phyloP scores from a whole-genome alignment of 2,329 filamentous ascomycete species.

The Cytospora schulzeri region DNA sequence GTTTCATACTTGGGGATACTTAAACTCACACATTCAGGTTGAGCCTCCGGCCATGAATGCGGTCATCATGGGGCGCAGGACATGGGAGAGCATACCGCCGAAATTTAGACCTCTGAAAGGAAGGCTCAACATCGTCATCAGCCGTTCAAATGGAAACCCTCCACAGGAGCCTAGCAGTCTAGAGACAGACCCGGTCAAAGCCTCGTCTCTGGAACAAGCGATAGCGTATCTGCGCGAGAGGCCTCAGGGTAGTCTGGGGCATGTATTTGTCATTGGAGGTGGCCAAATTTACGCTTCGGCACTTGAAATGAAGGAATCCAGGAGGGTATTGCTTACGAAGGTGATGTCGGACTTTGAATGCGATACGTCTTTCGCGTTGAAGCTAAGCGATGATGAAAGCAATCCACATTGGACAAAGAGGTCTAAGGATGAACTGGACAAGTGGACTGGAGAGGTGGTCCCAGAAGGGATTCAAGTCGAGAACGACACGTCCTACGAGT shows the following conservation, averaged over 20 bases:
- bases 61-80: conserved; percentile 97
- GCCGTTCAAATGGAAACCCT: conserved; percentile 47
- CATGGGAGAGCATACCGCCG: conserved; percentile 86
- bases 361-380: conserved; percentile 73
- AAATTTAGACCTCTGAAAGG: conserved; percentile 78
- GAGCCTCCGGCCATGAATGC: conserved; percentile 58
- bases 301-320: conserved; percentile 59
- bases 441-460: conserved; percentile 68
- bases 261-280: conserved; percentile 87
- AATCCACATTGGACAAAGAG: conserved; percentile 55
- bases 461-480: conserved; percentile 62
- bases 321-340: conserved; percentile 69
- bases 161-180: conserved; percentile 23
- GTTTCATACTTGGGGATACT: not conserved
- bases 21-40: conserved; percentile 31
- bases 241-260: conserved; percentile 45
- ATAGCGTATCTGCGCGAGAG: conserved; percentile 49
- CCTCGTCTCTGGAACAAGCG: conserved; percentile 60
- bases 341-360: conserved; percentile 72
- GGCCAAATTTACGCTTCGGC: conserved; percentile 80
- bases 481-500: conserved; percentile 66
- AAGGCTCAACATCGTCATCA: conserved; percentile 81
- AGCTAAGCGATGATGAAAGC: conserved; percentile 41
- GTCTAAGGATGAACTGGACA: conserved; percentile 55
- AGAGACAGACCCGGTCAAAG: conserved; percentile 58